Percentiles rank a stretch among this genome's conserved stretches.
phyloP scores from a whole-genome alignment of 805 yeast genomes.

The Wickerhamomyces mucosus region DNA sequence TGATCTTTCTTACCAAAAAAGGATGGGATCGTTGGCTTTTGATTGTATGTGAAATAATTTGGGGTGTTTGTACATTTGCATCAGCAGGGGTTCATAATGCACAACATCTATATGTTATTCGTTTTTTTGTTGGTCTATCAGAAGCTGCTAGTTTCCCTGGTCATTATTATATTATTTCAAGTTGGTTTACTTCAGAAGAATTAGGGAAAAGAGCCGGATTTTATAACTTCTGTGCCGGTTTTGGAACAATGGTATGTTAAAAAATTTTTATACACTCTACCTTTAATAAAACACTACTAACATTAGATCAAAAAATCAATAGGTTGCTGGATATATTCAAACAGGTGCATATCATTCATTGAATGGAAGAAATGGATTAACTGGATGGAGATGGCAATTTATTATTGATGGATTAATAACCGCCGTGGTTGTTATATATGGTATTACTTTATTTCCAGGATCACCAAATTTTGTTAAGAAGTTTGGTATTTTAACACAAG shows the following conservation, averaged over 20 bases:
- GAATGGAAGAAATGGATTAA: conserved; percentile 4
- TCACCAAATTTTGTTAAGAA: too few species aligned
- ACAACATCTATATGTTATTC: conserved; percentile 29
- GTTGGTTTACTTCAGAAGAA: conserved; percentile 46
- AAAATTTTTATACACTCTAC: too few species aligned
- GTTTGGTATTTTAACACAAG: too few species aligned
- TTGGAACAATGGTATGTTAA: conserved; percentile 23
- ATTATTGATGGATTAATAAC: conserved; percentile 8
- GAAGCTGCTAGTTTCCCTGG: conserved; percentile 58
- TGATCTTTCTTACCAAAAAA: conserved; percentile 15
- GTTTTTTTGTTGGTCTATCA: conserved; percentile 53
- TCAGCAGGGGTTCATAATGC: background rate
- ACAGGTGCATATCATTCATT: conserved; percentile 5
- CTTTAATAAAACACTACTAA: too few species aligned
- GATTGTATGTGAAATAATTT: conserved; percentile 1
- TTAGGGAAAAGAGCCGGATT: conserved; percentile 51
- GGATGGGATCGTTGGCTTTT: conserved; percentile 1
- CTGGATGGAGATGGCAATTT: conserved; percentile 9
- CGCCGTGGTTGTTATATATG: conserved; percentile 15
- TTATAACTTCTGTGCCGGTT: conserved; percentile 4
- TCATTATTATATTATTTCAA: conserved; percentile 45
- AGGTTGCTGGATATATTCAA: conserved; percentile 26
- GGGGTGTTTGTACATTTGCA: conserved; percentile 1
- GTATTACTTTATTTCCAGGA: conserved; percentile 11
- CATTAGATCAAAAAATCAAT: too few species aligned